phyloP scores from a whole-genome alignment of 768 basidiomycete genomes.

The Mycena olivaceomarginata region DNA sequence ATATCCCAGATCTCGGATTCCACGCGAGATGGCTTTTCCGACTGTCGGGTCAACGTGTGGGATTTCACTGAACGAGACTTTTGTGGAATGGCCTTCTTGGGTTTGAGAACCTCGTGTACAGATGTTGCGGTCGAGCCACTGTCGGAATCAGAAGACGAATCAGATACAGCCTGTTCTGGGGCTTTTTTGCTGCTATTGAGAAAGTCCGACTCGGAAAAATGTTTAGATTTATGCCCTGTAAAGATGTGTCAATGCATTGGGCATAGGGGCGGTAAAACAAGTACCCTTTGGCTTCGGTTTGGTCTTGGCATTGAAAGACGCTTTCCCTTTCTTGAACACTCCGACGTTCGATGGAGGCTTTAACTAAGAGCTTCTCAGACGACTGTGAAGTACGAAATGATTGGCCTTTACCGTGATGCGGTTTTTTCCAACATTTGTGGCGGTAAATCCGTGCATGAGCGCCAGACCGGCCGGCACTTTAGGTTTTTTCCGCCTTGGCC shows the following conservation, averaged over 20 bases:
- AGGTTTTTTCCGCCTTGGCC: constrained; percentile 44
- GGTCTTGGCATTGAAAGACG: constrained; percentile 65
- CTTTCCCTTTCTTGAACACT: constrained; percentile 80
- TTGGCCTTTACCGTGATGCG: constrained; percentile 73
- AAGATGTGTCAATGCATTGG: not conserved
- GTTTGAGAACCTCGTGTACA: not conserved
- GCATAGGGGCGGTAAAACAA: not conserved
- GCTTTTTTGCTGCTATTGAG: constrained; percentile 55
- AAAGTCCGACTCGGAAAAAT: constrained; percentile 70
- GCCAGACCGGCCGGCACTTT: constrained; percentile 70
- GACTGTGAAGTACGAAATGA: not conserved
- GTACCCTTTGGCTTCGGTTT: constrained; percentile 51
- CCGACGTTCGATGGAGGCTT: constrained; percentile 68
- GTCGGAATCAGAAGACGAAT: constrained; percentile 42
- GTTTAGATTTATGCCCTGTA: constrained; percentile 20
- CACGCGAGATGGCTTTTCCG: constrained; percentile 21
- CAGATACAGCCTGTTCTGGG: constrained; percentile 19
- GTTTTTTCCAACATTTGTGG: constrained; percentile 76
- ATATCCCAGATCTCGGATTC: constrained; percentile 76
- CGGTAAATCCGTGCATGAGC: constrained; percentile 80
- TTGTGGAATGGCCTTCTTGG: constrained; percentile 23
- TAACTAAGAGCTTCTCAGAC: constrained; percentile 54
- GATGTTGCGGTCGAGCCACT: constrained; percentile 46
- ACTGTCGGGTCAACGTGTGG: not conserved
- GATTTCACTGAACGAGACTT: constrained; percentile 11